Percentiles rank a stretch among this genome's conserved stretches.
Evolutionary conservation across 305 asterid genomes (phyloP).

Genomic region (Fraxinus nigra): DNA sequence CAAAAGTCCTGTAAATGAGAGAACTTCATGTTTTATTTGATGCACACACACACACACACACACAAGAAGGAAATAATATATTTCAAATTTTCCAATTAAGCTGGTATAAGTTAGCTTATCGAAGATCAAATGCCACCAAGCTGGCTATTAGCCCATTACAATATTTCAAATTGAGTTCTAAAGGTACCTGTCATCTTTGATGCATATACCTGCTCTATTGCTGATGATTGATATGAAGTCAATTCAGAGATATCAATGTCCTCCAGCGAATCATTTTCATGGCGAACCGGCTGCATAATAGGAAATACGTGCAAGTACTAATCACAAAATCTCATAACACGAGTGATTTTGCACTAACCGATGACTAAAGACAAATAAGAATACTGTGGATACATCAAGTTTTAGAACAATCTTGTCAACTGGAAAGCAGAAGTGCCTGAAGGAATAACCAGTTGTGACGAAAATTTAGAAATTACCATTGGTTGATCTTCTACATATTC

Average conservation of each 20-base stretch:
- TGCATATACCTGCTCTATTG: constrained; percentile 36
- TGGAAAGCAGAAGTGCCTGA: background rate
- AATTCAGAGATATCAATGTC: constrained; percentile 60
- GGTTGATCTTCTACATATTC: constrained; percentile 43
- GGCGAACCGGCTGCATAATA: constrained; percentile 47
- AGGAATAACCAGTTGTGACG: background rate
- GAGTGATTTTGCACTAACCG: background rate
- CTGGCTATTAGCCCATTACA: background rate
- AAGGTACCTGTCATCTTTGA: background rate
- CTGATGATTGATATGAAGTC: constrained; percentile 36
- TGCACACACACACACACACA: background rate
- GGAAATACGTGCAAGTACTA: background rate
- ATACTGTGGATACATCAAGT: background rate
- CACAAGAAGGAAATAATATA: background rate
- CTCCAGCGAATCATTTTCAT: constrained; percentile 46
- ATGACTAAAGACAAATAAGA: background rate
- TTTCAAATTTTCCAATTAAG: background rate
- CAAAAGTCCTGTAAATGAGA: background rate
- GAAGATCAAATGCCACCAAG: background rate
- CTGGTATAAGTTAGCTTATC: background rate
- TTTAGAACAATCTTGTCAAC: background rate
- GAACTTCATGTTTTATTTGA: background rate
- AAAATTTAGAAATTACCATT: constrained; percentile 34
- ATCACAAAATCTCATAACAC: background rate
- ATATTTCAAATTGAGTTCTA: background rate